Base-by-base conservation (phyloP, 495 filamentous ascomycete genomes). In the Tuber aestivum region DNA sequence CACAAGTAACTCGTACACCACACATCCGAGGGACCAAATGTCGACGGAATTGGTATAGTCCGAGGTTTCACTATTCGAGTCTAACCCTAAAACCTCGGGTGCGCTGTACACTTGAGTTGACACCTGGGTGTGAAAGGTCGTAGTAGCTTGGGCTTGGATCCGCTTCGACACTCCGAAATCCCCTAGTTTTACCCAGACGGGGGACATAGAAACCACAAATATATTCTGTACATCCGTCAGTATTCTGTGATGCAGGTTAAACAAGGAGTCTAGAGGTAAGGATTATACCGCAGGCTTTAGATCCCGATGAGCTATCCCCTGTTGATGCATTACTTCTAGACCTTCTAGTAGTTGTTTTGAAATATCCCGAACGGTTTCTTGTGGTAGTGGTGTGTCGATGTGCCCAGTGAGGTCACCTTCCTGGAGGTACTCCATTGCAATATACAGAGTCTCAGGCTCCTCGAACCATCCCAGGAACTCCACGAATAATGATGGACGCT, bases 381-480 rank as follows among this genome's bases (percentile, higher is more conserved):
- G 72, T 32, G 4, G 21, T 38, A 38, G 45, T 20, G 45, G 45
- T 32, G 48, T 41, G 2, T 35, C 35, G 38, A 77, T 37, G 21
- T 65, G 56, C 3, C 20, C 35, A 6, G 20, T 6, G 16, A 77
- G 45, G 35, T 77, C 73, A 9, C 76, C 76, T 37, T 38, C 7
- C n/a, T 32, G 12, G 8, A 70, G 45, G 21, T 75, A 78, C 41
- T 78, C 73, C 76, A 78, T 78, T 1, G 38, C 44, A 35, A 75
- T 40, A 32, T 75, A 72, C 3, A 77, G 41, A 16, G 69, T 69
- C 18, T 69, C 10, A 3, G 41, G 18, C 5, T 72, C 40, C 45
- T 75, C 69, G 18, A 68, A 77, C 68, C 76, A 75, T 38, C 73
- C 50, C n/a, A 78, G 44, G 20, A 78, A 76, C 10, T 27, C 27